phyloP scores from a whole-genome alignment of 352 stramenopile genomes.

The Globisporangium okanoganense region DNA sequence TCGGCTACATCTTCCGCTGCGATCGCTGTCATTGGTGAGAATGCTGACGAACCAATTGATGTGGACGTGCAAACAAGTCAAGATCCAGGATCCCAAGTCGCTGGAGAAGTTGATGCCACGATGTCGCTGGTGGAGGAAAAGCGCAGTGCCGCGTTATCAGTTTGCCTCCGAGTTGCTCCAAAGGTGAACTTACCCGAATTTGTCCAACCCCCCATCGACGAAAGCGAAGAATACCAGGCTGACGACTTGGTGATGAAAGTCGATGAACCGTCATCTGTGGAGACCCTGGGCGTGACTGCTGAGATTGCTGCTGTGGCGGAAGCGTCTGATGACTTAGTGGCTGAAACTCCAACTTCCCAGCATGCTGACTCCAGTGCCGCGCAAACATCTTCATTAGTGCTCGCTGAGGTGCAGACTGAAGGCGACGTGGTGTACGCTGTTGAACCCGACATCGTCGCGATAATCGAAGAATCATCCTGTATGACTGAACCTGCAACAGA shows the following conservation, averaged over 20 bases:
- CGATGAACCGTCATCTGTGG: not conserved
- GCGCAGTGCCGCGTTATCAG: not conserved
- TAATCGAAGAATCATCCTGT: not conserved
- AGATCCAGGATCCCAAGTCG: not conserved
- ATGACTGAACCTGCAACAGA: not conserved
- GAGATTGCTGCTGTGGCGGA: not conserved
- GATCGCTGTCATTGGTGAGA: no score
- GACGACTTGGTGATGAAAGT: not conserved
- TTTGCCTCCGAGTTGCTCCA: not conserved
- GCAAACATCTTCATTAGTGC: not conserved
- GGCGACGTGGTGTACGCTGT: not conserved
- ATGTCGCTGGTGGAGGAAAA: no score
- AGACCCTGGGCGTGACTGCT: not conserved
- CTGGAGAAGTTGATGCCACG: not conserved
- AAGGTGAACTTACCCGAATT: not conserved
- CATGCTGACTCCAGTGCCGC: not conserved
- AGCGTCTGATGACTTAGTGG: not conserved
- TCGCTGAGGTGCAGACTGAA: not conserved
- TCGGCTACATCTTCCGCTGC: not conserved
- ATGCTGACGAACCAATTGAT: not conserved
- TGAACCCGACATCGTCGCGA: not conserved
- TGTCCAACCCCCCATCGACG: not conserved
- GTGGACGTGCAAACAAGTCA: not conserved
- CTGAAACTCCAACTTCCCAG: not conserved
- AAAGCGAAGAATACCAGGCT: not conserved